Conservation (phyloP, 345 rosid species). For the Acer saccharum region DNA sequence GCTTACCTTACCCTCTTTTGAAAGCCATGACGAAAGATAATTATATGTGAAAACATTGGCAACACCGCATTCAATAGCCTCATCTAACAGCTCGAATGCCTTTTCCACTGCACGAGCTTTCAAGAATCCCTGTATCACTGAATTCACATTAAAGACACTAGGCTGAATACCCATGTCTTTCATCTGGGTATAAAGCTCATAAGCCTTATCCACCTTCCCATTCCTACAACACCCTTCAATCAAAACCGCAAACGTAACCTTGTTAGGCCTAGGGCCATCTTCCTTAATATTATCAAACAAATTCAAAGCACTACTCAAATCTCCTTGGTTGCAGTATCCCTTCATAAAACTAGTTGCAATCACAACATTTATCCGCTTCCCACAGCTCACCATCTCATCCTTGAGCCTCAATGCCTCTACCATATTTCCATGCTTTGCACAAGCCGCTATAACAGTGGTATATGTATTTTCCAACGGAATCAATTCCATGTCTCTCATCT, state of each 20-base stretch:
- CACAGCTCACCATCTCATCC: slow-evolving; percentile 74
- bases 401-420: slow-evolving; percentile 65
- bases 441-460: slow-evolving; percentile 56
- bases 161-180: slow-evolving; percentile 49
- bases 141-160: slow-evolving; percentile 47
- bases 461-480: slow-evolving; percentile 48
- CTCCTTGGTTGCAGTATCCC: slow-evolving; percentile 58
- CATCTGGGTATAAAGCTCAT: slow-evolving; percentile 65
- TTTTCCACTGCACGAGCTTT: slow-evolving; percentile 37
- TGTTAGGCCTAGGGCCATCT: slow-evolving; percentile 64
- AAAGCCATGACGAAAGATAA: slow-evolving; percentile 51
- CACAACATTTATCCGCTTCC: slow-evolving; percentile 56
- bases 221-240: slow-evolving; percentile 66
- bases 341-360: slow-evolving; percentile 68
- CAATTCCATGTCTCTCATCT: slow-evolving; percentile 59
- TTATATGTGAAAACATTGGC: slow-evolving; percentile 63
- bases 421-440: slow-evolving; percentile 58
- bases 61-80: slow-evolving; percentile 51
- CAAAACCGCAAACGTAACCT: slow-evolving; percentile 61
- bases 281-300: slow-evolving; percentile 55
- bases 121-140: slow-evolving; percentile 60
- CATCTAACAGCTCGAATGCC: slow-evolving; percentile 55
- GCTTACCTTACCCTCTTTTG: slow-evolving; percentile 50
- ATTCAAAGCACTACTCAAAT: slow-evolving; percentile 53
- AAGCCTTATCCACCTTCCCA: slow-evolving; percentile 53